A percentile compares a stretch with the other conserved stretches of the same genome.
Evolutionary conservation across 2,329 filamentous ascomycete genomes (phyloP).

Genomic region (Sclerotinia borealis): DNA sequence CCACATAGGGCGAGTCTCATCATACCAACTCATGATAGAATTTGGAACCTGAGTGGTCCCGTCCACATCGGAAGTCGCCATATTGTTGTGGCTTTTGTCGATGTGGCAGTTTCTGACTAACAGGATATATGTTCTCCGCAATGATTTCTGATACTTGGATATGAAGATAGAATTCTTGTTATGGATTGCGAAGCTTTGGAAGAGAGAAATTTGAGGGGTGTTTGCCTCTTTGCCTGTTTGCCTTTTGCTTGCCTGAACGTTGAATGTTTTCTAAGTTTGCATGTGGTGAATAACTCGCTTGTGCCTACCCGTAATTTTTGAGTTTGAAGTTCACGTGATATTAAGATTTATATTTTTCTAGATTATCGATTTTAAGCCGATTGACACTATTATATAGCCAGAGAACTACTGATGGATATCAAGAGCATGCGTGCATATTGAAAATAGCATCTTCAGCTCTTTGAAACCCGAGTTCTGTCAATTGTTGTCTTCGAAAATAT

Average conservation of each 20-base stretch:
- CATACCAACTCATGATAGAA: constrained; percentile 36
- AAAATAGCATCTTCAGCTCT: neutral
- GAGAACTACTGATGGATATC: too few species aligned
- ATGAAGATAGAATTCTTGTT: neutral
- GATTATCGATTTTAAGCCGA: neutral
- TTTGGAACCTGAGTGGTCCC: constrained; percentile 15
- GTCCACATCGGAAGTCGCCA: constrained; percentile 11
- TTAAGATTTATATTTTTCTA: too few species aligned
- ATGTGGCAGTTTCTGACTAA: neutral
- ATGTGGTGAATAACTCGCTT: neutral
- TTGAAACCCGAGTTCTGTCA: neutral
- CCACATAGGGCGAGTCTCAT: constrained; percentile 37
- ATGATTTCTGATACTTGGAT: neutral
- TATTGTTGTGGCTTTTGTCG: constrained; percentile 6
- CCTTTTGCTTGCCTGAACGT: neutral
- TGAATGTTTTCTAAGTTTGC: neutral
- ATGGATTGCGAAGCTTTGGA: neutral
- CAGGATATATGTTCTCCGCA: neutral
- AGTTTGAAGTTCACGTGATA: neutral
- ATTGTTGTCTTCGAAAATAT: neutral
- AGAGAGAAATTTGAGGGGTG: constrained; percentile 1
- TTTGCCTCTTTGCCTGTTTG: too few species aligned
- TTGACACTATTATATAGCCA: neutral
- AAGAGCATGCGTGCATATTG: too few species aligned
- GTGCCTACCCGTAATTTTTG: neutral